Percentiles rank a stretch among this genome's conserved stretches.
Evolutionary conservation across 2,329 filamentous ascomycete species (phyloP).

Genomic region (Ascochyta clinopodiicola): DNA sequence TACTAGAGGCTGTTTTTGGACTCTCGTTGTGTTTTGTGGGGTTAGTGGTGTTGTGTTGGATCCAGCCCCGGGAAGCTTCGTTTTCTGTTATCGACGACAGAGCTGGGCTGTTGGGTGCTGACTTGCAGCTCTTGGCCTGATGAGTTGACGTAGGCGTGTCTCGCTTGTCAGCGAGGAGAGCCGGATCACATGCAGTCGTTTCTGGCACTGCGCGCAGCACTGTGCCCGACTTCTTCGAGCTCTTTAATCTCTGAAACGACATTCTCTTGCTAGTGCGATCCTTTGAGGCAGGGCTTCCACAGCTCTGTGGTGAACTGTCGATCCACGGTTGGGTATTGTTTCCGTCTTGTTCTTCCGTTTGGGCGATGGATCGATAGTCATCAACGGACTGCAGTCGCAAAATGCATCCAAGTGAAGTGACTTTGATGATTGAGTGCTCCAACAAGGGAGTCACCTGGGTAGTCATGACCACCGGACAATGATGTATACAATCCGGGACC

Average conservation of each 20-base stretch:
- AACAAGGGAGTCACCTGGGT: conserved; percentile 16
- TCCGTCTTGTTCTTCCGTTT: conserved; percentile 7
- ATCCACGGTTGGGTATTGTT: conserved; percentile 3
- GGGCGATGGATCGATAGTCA: conserved; percentile 10
- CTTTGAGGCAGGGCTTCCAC: conserved; percentile 13
- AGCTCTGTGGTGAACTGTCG: background rate
- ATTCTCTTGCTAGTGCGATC: conserved; percentile 22
- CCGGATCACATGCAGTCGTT: conserved; percentile 26
- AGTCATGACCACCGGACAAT: conserved; percentile 26
- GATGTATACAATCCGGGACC: conserved; percentile 19
- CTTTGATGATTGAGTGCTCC: conserved; percentile 18
- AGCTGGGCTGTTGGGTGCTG: conserved; percentile 23
- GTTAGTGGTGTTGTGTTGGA: conserved; percentile 24
- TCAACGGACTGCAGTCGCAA: conserved; percentile 9
- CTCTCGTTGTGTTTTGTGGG: conserved; percentile 22
- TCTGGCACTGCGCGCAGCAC: conserved; percentile 47
- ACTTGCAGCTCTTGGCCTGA: conserved; percentile 26
- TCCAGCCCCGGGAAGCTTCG: conserved; percentile 25
- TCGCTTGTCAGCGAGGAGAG: conserved; percentile 47
- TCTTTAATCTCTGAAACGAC: conserved; percentile 30
- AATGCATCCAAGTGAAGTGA: conserved; percentile 15
- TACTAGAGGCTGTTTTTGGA: conserved; percentile 34
- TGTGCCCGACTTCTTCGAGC: conserved; percentile 35
- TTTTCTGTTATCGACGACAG: conserved; percentile 25
- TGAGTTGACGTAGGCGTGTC: conserved; percentile 38